These are phyloP conservation scores for Trypanosomatidae sp. DNA, from an alignment of 208 protist species.

Conservation along the genomic window DNA sequence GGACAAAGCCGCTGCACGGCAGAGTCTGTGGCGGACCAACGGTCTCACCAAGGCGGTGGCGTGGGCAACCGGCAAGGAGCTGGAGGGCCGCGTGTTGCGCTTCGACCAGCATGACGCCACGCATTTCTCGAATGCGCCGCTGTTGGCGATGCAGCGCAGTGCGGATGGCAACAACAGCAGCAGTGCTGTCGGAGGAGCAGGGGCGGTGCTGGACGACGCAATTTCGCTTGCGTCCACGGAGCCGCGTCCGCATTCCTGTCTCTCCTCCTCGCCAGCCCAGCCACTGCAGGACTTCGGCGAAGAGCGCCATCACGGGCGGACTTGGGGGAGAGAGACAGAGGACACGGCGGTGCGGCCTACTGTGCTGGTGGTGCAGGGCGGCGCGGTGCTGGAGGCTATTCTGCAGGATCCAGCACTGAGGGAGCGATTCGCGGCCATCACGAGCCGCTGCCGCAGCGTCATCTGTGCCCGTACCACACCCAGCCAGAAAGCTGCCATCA, in stretches of 20 bases:
- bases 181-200: too few species aligned
- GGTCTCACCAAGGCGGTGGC: not conserved
- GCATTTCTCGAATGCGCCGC: slow-evolving; percentile 11
- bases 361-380: slow-evolving; percentile 66
- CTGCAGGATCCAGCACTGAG: slow-evolving; percentile 39
- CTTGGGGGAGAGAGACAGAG: not conserved
- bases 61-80: slow-evolving; percentile 8
- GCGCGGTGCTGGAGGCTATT: slow-evolving; percentile 67
- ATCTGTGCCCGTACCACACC: slow-evolving; percentile 95
- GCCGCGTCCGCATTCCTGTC: too few species aligned
- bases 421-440: slow-evolving; percentile 50
- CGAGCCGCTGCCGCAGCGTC: slow-evolving; percentile 75
- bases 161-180: too few species aligned
- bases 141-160: too few species aligned
- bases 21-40: not conserved
- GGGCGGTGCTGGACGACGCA: too few species aligned
- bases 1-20: not conserved
- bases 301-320: not conserved
- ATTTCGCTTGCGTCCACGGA: too few species aligned
- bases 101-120: slow-evolving; percentile 7
- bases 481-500: slow-evolving; percentile 93
- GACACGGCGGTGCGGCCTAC: not conserved
- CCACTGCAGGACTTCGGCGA: not conserved
- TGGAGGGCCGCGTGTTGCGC: slow-evolving; percentile 15
- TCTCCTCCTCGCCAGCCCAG: too few species aligned